These are phyloP conservation scores for Mucor plumbeus DNA, from an alignment of 371 early-diverging fungal genomes.

Conservation along the genomic window DNA sequence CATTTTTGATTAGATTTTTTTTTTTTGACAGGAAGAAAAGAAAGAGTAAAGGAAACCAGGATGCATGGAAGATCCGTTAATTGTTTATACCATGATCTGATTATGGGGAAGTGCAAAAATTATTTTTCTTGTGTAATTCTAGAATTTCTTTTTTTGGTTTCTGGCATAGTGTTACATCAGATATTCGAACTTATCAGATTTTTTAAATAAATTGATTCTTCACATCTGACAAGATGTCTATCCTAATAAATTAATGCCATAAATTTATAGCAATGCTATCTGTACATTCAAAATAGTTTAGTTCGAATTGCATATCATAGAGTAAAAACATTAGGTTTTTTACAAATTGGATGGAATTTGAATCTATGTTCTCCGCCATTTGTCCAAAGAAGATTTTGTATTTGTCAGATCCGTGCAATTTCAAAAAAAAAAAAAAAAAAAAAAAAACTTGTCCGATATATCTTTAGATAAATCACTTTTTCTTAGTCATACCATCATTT, in stretches of 20 bases:
- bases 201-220: background rate
- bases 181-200: background rate
- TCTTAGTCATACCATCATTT: too few species aligned
- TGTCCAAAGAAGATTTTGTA: background rate
- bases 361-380: background rate
- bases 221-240: background rate
- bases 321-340: too few species aligned
- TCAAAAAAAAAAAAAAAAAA: background rate
- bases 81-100: background rate
- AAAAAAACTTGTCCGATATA: too few species aligned
- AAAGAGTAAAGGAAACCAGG: background rate
- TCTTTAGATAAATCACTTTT: too few species aligned
- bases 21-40: background rate
- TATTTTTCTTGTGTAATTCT: background rate
- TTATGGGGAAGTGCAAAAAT: background rate
- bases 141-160: constrained; percentile 1
- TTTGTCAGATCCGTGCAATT: constrained; percentile 1
- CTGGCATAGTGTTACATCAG: background rate
- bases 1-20: background rate
- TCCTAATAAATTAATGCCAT: too few species aligned
- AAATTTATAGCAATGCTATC: too few species aligned
- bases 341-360: too few species aligned
- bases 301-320: too few species aligned
- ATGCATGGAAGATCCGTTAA: background rate
- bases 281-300: too few species aligned